Percentiles rank a stretch among this genome's conserved stretches.
phyloP scores from a whole-genome alignment of 352 stramenopile genomes.

The Pilasporangium apinafurcum region DNA sequence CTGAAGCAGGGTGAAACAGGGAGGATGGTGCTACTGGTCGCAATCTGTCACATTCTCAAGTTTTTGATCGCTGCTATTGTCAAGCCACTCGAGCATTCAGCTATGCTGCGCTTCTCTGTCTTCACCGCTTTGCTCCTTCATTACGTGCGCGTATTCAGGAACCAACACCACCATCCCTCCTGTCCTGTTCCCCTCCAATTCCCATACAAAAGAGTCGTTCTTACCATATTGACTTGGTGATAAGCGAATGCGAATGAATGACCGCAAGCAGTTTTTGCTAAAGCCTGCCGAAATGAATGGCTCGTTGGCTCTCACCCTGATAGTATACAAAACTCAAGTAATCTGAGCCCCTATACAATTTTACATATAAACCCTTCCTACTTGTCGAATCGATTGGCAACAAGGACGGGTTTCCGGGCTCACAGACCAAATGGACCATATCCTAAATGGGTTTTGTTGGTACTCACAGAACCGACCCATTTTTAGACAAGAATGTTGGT shows the following conservation, averaged over 20 bases:
- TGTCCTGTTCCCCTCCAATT: background rate
- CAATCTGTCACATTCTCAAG: too few relatives aligned
- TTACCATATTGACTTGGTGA: conserved; percentile 89
- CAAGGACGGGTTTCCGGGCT: too few relatives aligned
- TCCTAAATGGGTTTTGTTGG: too few relatives aligned
- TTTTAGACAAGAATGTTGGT: too few relatives aligned
- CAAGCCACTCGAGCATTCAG: too few relatives aligned
- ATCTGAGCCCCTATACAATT: conserved; percentile 25
- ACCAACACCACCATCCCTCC: too few relatives aligned
- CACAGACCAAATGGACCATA: too few relatives aligned
- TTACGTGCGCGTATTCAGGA: background rate
- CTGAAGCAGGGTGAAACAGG: too few relatives aligned
- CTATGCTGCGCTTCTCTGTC: background rate
- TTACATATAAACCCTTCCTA: conserved; percentile 3
- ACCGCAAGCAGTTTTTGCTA: conserved; percentile 9
- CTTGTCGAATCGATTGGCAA: background rate
- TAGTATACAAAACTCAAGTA: conserved; percentile 41
- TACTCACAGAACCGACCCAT: too few relatives aligned
- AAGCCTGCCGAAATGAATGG: conserved; percentile 70
- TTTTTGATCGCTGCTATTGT: too few relatives aligned
- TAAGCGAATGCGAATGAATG: conserved; percentile 83
- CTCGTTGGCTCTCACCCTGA: conserved; percentile 49
- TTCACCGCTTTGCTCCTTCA: background rate
- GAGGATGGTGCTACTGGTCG: too few relatives aligned
- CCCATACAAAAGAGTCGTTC: conserved; percentile 6